Base-by-base conservation (phyloP, 2,329 filamentous ascomycete genomes). In the Cytospora chrysosperma region DNA sequence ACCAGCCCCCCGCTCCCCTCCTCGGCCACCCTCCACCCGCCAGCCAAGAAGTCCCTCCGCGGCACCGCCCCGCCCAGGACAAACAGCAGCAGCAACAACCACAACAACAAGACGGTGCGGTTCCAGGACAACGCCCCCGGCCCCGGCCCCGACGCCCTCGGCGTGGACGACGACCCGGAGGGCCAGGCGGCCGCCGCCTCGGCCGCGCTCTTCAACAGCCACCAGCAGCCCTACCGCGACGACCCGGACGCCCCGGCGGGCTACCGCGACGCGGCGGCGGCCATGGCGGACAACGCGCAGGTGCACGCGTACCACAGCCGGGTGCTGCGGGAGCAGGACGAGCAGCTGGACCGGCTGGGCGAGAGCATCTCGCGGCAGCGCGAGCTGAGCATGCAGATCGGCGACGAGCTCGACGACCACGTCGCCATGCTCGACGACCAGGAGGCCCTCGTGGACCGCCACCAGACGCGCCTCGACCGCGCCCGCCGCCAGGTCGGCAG, bases 311-410 rank as follows among this genome's bases (percentile, higher is more conserved):
- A 96, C 76, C 95, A 99, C 77, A 80, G 83, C 62, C 87, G 87
- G 67, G 87, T 97, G 28, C 81, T 99, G 43, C 83, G 84, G n/a
- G 88, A 97, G 67, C 95, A 99, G 77, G 95, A 99, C 73, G 90
- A 91, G 68, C 93, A 97, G 75, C 83, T 99, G n/a, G 94, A 98
- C 74, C 82, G 85, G 12, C 80, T 99, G 4, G 92, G 93, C n/a
- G 86, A 88, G 71, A 92, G 87, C 63, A 97, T 99, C 69, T 85
- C 91, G 4, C 86, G 95, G 47, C 95, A 98, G 79, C 84, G 96
- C 56, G 92, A 98, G 78, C 82, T 99, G 66, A 93, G 90, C 73
- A 96, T 97, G 79, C 92, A 95, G 79, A 98, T 99, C 71, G 94
- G 95, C 32, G 91, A 97, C 74, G 95, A 99, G 81, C 82, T 99